phyloP scores from a whole-genome alignment of 306 rosid genomes.

The Corylus avellana region DNA sequence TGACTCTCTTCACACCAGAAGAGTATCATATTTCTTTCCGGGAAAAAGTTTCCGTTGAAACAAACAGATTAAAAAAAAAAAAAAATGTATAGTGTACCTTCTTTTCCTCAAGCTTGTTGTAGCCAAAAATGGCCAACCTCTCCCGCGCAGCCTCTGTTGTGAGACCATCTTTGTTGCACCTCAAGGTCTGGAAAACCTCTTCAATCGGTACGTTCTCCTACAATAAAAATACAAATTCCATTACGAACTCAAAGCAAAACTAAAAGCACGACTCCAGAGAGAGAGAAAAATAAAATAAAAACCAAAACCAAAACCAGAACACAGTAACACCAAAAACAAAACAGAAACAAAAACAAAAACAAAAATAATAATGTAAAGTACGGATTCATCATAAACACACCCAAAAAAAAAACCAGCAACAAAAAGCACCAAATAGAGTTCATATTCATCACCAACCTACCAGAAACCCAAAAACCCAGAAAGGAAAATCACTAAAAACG shows the following conservation, averaged over 20 bases:
- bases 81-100: constrained; percentile 36
- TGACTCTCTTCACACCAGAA: not conserved
- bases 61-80: not conserved
- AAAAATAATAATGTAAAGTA: not conserved
- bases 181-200: constrained; percentile 69
- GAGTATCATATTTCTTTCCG: not conserved
- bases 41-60: not conserved
- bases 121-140: constrained; percentile 71
- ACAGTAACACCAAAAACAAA: not conserved
- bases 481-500: not conserved
- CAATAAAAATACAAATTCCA: constrained; percentile 11
- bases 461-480: not conserved
- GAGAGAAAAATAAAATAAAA: too few relatives aligned
- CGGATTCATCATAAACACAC: not conserved
- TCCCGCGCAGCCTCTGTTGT: constrained; percentile 60
- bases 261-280: not conserved
- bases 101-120: constrained; percentile 82
- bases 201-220: constrained; percentile 79
- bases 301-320: not conserved
- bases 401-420: not conserved
- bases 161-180: constrained; percentile 67
- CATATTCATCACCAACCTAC: constrained; percentile 21
- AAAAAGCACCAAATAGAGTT: constrained; percentile 11
- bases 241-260: constrained; percentile 2
- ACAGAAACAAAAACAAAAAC: not conserved